These are phyloP conservation scores for Exserohilum rostratum DNA, from an alignment of 2,329 filamentous ascomycete genomes.

Conservation along the genomic window DNA sequence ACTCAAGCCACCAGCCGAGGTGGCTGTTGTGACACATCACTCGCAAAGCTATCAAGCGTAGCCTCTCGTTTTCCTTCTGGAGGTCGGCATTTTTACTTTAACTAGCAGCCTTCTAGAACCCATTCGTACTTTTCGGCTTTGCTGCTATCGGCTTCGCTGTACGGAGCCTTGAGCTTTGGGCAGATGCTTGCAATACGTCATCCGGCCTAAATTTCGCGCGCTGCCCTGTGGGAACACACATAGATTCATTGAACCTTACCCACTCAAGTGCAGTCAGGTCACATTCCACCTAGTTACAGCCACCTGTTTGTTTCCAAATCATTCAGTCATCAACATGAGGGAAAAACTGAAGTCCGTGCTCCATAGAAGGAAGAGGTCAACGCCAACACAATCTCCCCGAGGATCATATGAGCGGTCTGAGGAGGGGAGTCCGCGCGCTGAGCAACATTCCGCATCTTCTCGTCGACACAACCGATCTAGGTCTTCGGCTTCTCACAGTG, in stretches of 20 bases:
- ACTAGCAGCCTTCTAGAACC: conserved; percentile 6
- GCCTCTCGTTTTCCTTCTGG: neutral
- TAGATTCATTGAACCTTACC: conserved; percentile 3
- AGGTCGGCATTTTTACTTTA: neutral
- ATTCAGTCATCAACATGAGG: conserved; percentile 14
- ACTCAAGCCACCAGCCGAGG: conserved; percentile 2
- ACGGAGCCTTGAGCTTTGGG: neutral
- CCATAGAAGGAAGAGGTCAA: conserved; percentile 16
- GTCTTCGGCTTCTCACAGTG: neutral
- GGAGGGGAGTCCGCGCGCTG: conserved; percentile 4
- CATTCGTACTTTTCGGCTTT: neutral
- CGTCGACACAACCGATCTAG: neutral
- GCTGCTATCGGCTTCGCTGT: neutral
- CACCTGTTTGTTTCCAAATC: neutral
- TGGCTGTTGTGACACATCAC: conserved; percentile 4
- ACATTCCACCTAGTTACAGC: conserved; percentile 2
- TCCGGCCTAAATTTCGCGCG: conserved; percentile 7
- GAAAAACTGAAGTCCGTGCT: conserved; percentile 26
- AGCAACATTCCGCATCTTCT: conserved; percentile 5
- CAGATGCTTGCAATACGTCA: conserved; percentile 14
- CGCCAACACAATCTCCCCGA: conserved; percentile 11
- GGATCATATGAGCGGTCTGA: conserved; percentile 11
- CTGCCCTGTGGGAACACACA: conserved; percentile 1
- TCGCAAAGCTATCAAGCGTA: conserved; percentile 1
- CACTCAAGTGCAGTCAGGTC: neutral